Base-by-base conservation (phyloP, 192 early-diverging fungal species). In the Chytriomyces hyalinus region DNA sequence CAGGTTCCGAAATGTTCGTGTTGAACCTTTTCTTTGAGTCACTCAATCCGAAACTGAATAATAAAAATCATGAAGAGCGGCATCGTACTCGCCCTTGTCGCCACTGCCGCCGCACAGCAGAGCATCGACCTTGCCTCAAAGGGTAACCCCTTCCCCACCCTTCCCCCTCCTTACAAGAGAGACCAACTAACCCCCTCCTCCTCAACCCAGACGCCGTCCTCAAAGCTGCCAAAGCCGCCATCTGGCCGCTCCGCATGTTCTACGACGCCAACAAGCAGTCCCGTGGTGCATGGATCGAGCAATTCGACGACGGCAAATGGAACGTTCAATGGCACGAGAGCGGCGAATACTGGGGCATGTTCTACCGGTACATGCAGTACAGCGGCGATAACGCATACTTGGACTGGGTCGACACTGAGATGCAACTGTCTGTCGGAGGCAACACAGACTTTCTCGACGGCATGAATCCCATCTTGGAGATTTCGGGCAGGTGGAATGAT, bases 311-410 rank as follows among this genome's bases (percentile, higher is more conserved):
- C 20, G 51, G 45, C 20, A 11, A 43, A 22, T 46, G 65, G 13
- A 43, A 67, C 17, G 53, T 76, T 6, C 74, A 76, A 59, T 76
- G 74, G 74, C 74, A 76, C 53, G 74, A 76, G 74, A 49, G 45
- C 11, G 74, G 76, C 13, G 26, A 67, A 65, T 76, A 67, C 75
- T 67, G 48, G 46, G 46, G 57, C 49, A 20, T 49, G 46, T 78
- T 49, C 20, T 71, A 68, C 67, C 22, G 61, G 15, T 61, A 77
- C 76, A 11, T 53, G 8, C 10, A 53, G 43, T 61, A 53, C 13
- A 36, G 22, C n/a, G 76, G 76, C 5, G 76, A 77, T 57, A 49
- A 11, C 73, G 10, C 51, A 7, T 77, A 63, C 62, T n/a, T 61
- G 36, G 8, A 49, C 36, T 77, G 53, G 28, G 53, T 47, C 8